A percentile compares a stretch with the other conserved stretches of the same genome.
These are phyloP conservation scores for Suillus clintonianus DNA, from an alignment of 768 basidiomycete genomes.

Conservation along the genomic window DNA sequence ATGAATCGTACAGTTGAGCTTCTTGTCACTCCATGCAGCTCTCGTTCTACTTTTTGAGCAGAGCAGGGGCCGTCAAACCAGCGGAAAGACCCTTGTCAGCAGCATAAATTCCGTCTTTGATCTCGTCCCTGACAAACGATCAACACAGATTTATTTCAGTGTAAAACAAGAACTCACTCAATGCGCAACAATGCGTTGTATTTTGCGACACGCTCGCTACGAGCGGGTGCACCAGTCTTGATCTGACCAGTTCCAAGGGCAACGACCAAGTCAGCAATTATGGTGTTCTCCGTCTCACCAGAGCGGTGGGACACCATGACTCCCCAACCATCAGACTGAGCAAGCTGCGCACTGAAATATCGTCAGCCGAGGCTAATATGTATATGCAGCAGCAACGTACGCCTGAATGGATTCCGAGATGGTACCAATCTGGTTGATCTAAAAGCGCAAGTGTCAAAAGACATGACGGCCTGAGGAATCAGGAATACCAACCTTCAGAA, in stretches of 20 bases:
- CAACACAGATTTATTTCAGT: constrained; percentile 9
- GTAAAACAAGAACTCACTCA: constrained; percentile 55
- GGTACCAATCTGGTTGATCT: constrained; percentile 99
- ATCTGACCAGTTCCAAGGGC: constrained; percentile 93
- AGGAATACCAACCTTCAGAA: constrained; percentile 72
- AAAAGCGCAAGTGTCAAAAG: constrained; percentile 3
- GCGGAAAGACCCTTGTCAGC: constrained; percentile 79
- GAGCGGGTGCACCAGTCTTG: constrained; percentile 97
- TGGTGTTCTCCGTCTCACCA: constrained; percentile 96
- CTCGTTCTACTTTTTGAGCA: constrained; percentile 60
- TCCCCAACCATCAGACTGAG: constrained; percentile 96
- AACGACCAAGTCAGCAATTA: constrained; percentile 94
- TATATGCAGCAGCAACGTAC: constrained; percentile 48
- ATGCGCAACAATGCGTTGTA: constrained; percentile 91
- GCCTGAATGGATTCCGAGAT: constrained; percentile 99
- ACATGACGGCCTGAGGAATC: not conserved
- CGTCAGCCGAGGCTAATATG: constrained; percentile 3
- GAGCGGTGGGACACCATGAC: constrained; percentile 99
- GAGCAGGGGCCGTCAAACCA: constrained; percentile 70
- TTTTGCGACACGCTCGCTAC: constrained; percentile 95
- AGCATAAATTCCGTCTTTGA: constrained; percentile 69
- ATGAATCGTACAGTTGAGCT: constrained; percentile 30
- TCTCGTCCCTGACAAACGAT: constrained; percentile 63
- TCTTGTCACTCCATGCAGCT: constrained; percentile 4
- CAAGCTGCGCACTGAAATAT: constrained; percentile 77